Evolutionary conservation across 2,329 filamentous ascomycete genomes (phyloP).

Genomic region (Fusarium sp.): DNA sequence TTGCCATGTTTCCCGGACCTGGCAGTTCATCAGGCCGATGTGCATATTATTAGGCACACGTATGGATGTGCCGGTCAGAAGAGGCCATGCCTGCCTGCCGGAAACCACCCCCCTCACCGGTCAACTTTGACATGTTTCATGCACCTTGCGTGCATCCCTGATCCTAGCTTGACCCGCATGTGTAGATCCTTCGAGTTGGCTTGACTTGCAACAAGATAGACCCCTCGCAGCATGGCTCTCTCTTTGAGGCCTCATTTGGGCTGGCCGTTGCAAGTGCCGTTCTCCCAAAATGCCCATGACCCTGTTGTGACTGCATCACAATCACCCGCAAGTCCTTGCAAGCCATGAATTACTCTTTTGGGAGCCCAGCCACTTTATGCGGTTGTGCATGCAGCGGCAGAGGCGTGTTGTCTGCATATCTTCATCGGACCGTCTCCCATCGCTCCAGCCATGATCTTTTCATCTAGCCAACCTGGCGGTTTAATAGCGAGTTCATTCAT

Average conservation of each 20-base stretch:
- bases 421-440: conserved; percentile 15
- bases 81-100: conserved; percentile 26
- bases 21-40: conserved; percentile 13
- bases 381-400: conserved; percentile 25
- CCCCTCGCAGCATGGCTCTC: conserved; percentile 21
- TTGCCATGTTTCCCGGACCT: conserved; percentile 1
- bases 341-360: conserved; percentile 6
- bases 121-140: conserved; percentile 39
- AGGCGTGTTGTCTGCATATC: conserved; percentile 16
- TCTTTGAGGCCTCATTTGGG: conserved; percentile 4
- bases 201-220: conserved; percentile 12
- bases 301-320: conserved; percentile 18
- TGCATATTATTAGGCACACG: conserved; percentile 15
- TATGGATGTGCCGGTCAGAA: conserved; percentile 26
- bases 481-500: not conserved
- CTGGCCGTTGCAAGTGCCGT: conserved; percentile 24
- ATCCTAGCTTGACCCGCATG: conserved; percentile 13
- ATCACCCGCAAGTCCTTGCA: conserved; percentile 1
- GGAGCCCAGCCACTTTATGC: conserved; percentile 6
- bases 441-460: conserved; percentile 1
- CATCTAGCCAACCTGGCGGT: not conserved
- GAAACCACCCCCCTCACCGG: conserved; percentile 33
- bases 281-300: conserved; percentile 14
- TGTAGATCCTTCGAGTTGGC: conserved; percentile 30
- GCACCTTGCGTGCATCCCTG: conserved; percentile 27